Base-by-base conservation (phyloP, 257 asterid species). In the Agastache rugosa region DNA sequence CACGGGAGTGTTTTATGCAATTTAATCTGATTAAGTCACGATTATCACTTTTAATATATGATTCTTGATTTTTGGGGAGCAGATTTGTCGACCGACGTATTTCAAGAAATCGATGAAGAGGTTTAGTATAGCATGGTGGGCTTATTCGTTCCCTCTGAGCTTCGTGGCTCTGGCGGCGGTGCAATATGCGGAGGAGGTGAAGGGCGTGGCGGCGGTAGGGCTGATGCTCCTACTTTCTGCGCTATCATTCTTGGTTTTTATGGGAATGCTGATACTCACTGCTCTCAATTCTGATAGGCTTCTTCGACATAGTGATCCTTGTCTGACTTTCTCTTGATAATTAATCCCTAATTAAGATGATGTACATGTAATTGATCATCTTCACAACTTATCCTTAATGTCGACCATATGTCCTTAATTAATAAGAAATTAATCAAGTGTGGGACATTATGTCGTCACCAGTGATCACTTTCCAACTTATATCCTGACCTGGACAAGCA, bases 81-180 rank as follows among this genome's bases (percentile, higher is more conserved):
- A 63, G 90, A 65, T 82, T 2, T 85, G 84, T 31, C 72, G 90
- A 11, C 90, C 93, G 3, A 10, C 53, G 22, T 59, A 85, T n/a
- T 84, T 88, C 89, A 84, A 82, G 86, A 85, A 88, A 71, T 84
- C 93, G 16, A 84, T 85, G 86, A 85, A 63, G 74, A 80, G 54
- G 53, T 85, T 71, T 63, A 82, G 78, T 23, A 50, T 82, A 19
- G 83, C 86, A 17, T 88, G 90, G 90, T 88, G 93, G 90, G 87
- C 85, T 2, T 88, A 80, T 27, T 88, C 90, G 2, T 88, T 84
- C 45, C 90, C 93, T 2, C 23, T 84, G 8, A 84, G 84, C 20
- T 77, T 83, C 20, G 67, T 88, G 8, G 93, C 90, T 1, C 19
- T 88, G n/a, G 89, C 90, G 3, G 79, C 90, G 15, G 73, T 83